Conservation (phyloP, 176 grass and related monocot species). For the Zizania latifolia region DNA sequence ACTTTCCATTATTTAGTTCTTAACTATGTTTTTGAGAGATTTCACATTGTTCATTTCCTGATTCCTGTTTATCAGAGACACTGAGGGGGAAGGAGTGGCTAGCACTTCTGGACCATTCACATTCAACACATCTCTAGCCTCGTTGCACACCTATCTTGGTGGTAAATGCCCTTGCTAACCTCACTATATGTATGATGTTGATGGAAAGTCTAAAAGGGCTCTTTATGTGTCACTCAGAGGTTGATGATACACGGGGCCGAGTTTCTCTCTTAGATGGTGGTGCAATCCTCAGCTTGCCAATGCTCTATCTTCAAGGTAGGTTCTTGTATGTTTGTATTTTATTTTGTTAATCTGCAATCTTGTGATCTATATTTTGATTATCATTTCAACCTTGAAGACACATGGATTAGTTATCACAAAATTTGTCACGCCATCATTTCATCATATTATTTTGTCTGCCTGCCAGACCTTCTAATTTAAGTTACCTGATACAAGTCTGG, state of each 20-base stretch:
- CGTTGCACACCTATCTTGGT: constrained; percentile 86
- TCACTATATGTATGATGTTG: not conserved
- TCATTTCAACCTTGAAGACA: constrained; percentile 3
- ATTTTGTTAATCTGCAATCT: not conserved
- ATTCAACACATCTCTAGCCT: constrained; percentile 58
- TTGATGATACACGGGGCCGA: constrained; percentile 73
- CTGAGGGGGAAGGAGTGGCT: constrained; percentile 32
- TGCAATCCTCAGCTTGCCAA: constrained; percentile 57
- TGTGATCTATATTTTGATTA: not conserved
- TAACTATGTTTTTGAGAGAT: not conserved
- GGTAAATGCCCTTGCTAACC: constrained; percentile 39
- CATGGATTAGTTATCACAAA: not conserved
- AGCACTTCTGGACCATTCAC: constrained; percentile 40
- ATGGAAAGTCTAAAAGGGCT: constrained; percentile 22
- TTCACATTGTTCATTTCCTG: not conserved
- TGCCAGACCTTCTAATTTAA: not conserved
- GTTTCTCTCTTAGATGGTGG: constrained; percentile 62
- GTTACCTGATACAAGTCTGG: not conserved
- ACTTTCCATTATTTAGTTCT: not conserved
- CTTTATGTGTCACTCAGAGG: constrained; percentile 48
- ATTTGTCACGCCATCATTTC: not conserved
- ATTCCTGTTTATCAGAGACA: constrained; percentile 31
- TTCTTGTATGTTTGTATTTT: constrained; percentile 20
- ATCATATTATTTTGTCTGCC: not conserved
- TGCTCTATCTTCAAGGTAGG: constrained; percentile 81